Conservation (phyloP, 2,329 filamentous ascomycete species). For the Colletotrichum sp. region DNA sequence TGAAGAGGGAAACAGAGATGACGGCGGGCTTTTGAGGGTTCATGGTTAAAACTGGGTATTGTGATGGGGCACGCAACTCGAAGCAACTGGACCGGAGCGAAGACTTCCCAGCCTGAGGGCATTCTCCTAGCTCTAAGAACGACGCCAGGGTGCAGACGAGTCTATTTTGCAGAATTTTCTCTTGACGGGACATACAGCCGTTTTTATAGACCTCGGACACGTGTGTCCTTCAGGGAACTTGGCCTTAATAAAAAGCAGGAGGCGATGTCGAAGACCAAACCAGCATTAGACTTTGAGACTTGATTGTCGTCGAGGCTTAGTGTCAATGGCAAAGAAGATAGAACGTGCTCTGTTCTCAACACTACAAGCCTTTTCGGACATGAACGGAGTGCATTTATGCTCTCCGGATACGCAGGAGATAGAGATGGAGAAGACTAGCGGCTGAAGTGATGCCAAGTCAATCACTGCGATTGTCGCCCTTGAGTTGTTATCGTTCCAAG, state of each 20-base stretch:
- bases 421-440: neutral
- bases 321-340: neutral
- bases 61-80: neutral
- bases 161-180: too few relatives aligned
- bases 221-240: neutral
- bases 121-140: too few relatives aligned
- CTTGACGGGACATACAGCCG: neutral
- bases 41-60: rapidly evolving
- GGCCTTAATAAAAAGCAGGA: neutral
- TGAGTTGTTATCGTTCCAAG: neutral
- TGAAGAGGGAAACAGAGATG: neutral
- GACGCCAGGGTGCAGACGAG: too few relatives aligned
- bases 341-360: neutral
- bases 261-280: neutral
- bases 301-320: neutral
- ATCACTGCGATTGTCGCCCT: rapidly evolving
- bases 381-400: rapidly evolving
- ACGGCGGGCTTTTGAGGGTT: neutral
- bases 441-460: neutral
- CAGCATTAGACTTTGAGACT: rapidly evolving
- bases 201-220: neutral
- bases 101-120: neutral
- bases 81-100: neutral
- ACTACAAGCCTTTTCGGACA: neutral
- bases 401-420: neutral